Evolutionary conservation across 371 early-diverging fungal genomes (phyloP), one percentile per base, ranked within the genome.

Genomic region (Mucor racemosus): DNA sequence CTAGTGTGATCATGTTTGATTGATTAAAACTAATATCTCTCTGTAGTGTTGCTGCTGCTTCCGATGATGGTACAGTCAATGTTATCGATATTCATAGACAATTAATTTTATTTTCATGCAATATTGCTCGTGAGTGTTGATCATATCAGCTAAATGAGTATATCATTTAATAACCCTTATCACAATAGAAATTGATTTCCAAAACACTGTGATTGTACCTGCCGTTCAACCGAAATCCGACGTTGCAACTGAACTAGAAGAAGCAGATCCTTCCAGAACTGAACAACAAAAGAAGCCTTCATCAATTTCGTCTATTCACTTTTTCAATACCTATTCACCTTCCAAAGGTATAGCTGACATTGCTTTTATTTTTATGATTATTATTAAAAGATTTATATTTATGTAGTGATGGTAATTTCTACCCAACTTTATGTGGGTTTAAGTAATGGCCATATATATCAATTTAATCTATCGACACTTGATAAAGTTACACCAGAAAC

Each of bases 391-490:
- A 26, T 26, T 26, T 26, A 1, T 26, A 26, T 26, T 9, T 38
- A 36, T 19, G 34, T 50, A 73, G 70, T 70, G 35, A 64, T 35
- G 38, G 57, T 50, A 7, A 48, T 57, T 13, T 55, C 67, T n/a
- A 62, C 64, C 15, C 74, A 71, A 19, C 60, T 80, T 0, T 72
- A 62, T 58, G 63, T 76, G 58, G 72, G 76, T 39, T 38, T 76
- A 6, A 71, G 69, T 19, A 80, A 77, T 58, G 80, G 80, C 17
- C 62, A 67, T 55, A 40, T 74, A 46, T 77, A 77, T 61, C 78
- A 80, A 33, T 71, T 73, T 42, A 70, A 73, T 62, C 17, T 68
- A 26, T 35, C 58, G 1, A 19, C n/a, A 10, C 50, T 72, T 14
- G 54, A 72, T 26, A 64, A 55, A 48, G 44, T 60, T 17, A 33